Evolutionary conservation across 768 basidiomycete genomes (phyloP).

Genomic region (Saitozyma podzolica): DNA sequence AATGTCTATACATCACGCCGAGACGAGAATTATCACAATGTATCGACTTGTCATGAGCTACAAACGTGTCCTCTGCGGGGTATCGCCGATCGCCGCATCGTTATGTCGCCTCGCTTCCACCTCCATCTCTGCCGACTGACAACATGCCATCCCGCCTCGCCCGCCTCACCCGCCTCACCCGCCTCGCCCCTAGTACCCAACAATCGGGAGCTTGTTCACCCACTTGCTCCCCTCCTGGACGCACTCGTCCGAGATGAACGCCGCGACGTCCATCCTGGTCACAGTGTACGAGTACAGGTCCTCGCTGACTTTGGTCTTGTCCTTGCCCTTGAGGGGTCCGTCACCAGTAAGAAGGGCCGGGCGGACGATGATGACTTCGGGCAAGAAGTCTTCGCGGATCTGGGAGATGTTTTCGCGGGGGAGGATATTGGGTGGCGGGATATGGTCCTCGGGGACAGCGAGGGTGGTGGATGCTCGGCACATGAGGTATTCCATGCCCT

Average conservation of each 20-base stretch:
- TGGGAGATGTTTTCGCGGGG: not conserved
- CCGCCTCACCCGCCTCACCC: too few relatives aligned
- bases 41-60: too few relatives aligned
- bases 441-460: not conserved
- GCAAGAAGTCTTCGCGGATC: slow-evolving; percentile 10
- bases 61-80: too few relatives aligned
- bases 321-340: not conserved
- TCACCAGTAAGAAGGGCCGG: slow-evolving; percentile 16
- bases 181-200: slow-evolving; percentile 8
- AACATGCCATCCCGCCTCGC: too few relatives aligned
- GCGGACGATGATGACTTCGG: slow-evolving; percentile 24
- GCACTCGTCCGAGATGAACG: slow-evolving; percentile 23
- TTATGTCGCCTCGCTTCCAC: too few relatives aligned
- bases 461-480: slow-evolving; percentile 8
- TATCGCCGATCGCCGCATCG: too few relatives aligned
- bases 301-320: slow-evolving; percentile 8
- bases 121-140: not conserved
- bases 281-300: slow-evolving; percentile 14
- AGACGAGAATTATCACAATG: too few relatives aligned
- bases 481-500: slow-evolving; percentile 20
- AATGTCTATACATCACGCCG: too few relatives aligned
- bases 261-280: slow-evolving; percentile 17
- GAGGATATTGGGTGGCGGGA: slow-evolving; percentile 6
- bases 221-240: slow-evolving; percentile 10
- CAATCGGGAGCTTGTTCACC: slow-evolving; percentile 24